Evolutionary conservation across 331 rosid species (phyloP), one percentile per base, ranked within the genome.

Genomic region (Malus hybrid): DNA sequence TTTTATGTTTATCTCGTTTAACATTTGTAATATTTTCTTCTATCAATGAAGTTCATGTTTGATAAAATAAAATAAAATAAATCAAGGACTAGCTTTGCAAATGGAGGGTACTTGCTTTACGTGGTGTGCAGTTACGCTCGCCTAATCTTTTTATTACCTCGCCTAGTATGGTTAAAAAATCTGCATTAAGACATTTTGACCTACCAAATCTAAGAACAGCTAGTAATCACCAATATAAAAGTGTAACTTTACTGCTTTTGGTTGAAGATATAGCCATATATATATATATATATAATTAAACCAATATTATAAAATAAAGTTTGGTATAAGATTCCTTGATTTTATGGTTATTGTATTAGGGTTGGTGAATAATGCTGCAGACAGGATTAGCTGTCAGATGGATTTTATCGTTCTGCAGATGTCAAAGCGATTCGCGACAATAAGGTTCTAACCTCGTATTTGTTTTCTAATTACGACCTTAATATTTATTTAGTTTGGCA

Each of bases 311-410:
- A 39, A 8, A 9, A 50, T 50, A 50, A 15, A 15, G 19, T 48
- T 50, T 50, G n/a, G n/a, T 44, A 44, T 44, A 33, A 72, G 69
- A 39, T 39, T 39, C 44, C 0, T 39, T 39, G 8, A 39, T 39
- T 36, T 39, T 39, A 39, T 39, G 12, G 44, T 9, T 39, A 39
- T 39, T 39, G 44, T 67, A 54, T 13, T 68, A 6, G 52, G 19
- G 8, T n/a, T 19, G 11, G 18, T 42, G 73, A 28, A 73, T 63
- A 50, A 69, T 29, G 72, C 67, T 65, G 69, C 19, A 44, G 80
- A 74, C 82, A 78, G 44, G 44, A 39, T 63, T 29, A 60, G 80
- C 52, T 69, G 85, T 65, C 77, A 74, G 83, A 70, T 66, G 63
- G 73, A 76, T 65, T 57, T 29, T 28, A 64, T 22, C 71, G 59